These are phyloP conservation scores for Lactarius quietus DNA, from an alignment of 768 basidiomycete species.

Conservation along the genomic window DNA sequence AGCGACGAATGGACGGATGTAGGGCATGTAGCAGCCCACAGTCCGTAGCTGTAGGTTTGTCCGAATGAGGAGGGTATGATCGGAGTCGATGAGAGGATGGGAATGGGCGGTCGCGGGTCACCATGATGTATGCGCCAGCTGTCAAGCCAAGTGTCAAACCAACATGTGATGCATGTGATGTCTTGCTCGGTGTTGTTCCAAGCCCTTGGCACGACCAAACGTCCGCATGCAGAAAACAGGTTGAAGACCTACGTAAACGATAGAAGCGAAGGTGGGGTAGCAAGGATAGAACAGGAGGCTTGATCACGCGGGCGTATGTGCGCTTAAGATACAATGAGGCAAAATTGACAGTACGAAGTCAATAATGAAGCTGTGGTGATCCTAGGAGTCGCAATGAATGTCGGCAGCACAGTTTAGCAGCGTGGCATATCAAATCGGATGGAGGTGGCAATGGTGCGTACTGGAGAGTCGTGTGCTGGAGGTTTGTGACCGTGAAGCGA, in stretches of 20 bases:
- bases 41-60: no score
- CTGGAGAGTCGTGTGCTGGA: not conserved
- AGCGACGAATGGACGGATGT: not conserved
- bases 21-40: not conserved
- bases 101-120: not conserved
- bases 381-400: not conserved
- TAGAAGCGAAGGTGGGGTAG: not conserved
- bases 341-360: not conserved
- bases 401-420: not conserved
- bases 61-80: not conserved
- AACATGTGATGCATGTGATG: not conserved
- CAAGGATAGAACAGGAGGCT: not conserved
- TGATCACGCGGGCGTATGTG: slow-evolving; percentile 1
- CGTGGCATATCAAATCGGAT: not conserved
- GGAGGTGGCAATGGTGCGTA: not conserved
- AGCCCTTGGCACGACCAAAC: not conserved
- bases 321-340: not conserved
- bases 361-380: not conserved
- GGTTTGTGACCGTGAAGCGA: not conserved
- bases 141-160: no score
- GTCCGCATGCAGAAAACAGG: not conserved
- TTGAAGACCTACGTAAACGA: not conserved
- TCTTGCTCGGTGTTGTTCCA: not conserved
- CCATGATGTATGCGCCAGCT: not conserved
- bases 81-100: not conserved